Evolutionary conservation across 1,139 yeast species (phyloP).

Genomic region (Candida neerlandica): DNA sequence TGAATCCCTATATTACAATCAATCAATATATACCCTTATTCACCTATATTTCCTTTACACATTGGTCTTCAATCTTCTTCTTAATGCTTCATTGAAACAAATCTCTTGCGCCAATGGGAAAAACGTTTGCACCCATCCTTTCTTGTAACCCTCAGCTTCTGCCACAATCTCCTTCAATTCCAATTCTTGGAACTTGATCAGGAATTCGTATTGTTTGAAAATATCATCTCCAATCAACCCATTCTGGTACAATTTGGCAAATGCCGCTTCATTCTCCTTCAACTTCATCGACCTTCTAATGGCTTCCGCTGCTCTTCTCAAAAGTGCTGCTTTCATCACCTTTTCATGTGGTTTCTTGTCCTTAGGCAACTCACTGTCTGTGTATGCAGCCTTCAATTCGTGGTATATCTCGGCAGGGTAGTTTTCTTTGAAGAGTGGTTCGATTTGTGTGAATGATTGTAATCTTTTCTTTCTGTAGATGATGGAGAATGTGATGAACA

Average conservation of each 20-base stretch:
- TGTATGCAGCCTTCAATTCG: conserved; percentile 52
- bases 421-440: conserved; percentile 74
- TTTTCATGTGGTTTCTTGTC: conserved; percentile 71
- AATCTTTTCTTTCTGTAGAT: conserved; percentile 66
- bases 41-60: neutral
- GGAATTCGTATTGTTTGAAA: conserved; percentile 77
- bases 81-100: conserved; percentile 86
- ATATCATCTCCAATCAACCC: conserved; percentile 92
- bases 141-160: conserved; percentile 73
- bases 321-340: conserved; percentile 81
- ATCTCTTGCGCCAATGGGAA: conserved; percentile 86
- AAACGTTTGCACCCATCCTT: conserved; percentile 79
- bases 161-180: conserved; percentile 78
- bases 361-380: conserved; percentile 41
- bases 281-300: conserved; percentile 67
- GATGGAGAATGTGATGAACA: conserved; percentile 75
- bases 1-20: too few relatives aligned
- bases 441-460: conserved; percentile 53
- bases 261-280: conserved; percentile 70
- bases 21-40: too few relatives aligned
- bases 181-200: conserved; percentile 73
- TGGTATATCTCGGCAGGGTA: conserved; percentile 65
- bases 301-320: conserved; percentile 74
- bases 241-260: conserved; percentile 73
- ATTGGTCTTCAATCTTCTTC: conserved; percentile 59